These are phyloP conservation scores for Gossypium stocksii DNA, from an alignment of 345 rosid genomes.

Conservation along the genomic window DNA sequence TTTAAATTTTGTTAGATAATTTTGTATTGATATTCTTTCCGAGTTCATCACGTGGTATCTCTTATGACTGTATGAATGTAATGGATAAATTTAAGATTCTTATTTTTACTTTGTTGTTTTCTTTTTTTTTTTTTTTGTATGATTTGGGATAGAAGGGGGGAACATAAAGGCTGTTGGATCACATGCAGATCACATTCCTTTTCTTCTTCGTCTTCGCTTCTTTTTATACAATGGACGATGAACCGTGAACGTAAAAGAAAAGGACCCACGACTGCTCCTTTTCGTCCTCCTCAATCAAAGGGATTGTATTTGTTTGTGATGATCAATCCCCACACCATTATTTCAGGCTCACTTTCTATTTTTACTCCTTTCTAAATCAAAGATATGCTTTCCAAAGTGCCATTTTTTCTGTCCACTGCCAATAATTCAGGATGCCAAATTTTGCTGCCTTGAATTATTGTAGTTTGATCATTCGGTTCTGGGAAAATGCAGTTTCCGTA, in stretches of 20 bases:
- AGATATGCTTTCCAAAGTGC: slow-evolving; percentile 17
- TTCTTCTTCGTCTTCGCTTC: slow-evolving; percentile 36
- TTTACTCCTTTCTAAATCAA: slow-evolving; percentile 18
- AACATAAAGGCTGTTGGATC: slow-evolving; percentile 78
- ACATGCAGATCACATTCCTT: slow-evolving; percentile 69
- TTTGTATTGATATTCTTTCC: too few species aligned
- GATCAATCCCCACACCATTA: slow-evolving; percentile 31
- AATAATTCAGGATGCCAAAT: slow-evolving; percentile 20
- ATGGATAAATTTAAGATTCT: too few species aligned
- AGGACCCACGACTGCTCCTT: slow-evolving; percentile 32
- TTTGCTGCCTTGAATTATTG: slow-evolving; percentile 15
- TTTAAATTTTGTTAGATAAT: too few species aligned
- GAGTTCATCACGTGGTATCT: too few species aligned
- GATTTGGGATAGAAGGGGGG: slow-evolving; percentile 52
- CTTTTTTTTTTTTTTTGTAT: slow-evolving; percentile 4
- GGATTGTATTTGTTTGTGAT: slow-evolving; percentile 14
- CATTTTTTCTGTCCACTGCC: slow-evolving; percentile 16
- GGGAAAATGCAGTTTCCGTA: slow-evolving; percentile 33
- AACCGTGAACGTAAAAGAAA: slow-evolving; percentile 14
- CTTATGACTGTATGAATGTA: background rate
- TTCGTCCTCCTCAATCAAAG: slow-evolving; percentile 57
- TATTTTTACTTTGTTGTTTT: too few species aligned
- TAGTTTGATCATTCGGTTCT: slow-evolving; percentile 23
- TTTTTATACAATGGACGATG: slow-evolving; percentile 51
- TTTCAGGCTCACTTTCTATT: slow-evolving; percentile 41